Evolutionary conservation across 495 filamentous ascomycete genomes (phyloP), one percentile per base, ranked within the genome.

Genomic region (Annulohypoxylon nitens): DNA sequence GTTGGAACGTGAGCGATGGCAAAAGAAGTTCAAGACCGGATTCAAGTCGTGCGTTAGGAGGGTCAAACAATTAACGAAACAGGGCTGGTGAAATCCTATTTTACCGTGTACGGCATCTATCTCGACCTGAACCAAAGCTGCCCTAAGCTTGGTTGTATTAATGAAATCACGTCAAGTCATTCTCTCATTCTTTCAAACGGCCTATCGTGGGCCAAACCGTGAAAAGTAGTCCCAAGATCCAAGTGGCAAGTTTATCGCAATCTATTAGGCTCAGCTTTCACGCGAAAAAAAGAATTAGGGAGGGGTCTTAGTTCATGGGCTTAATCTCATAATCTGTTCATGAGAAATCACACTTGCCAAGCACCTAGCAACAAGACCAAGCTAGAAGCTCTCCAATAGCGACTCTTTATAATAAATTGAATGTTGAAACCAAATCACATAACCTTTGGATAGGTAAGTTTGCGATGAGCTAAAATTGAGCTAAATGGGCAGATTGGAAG

Each of bases 1-100:
- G 74, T 76, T 92, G 69, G 81, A 81, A 81, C 88, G 86, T 43
- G 82, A 90, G 82, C 85, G 93, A 67, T 93, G 91, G 88, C 82
- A 85, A 79, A 80, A 43, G 79, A 84, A 86, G 64, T 95, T 95
- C 78, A 88, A 85, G 83, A 78, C 78, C 26, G 90, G 88, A 12
- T 93, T 95, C 78, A 83, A 79, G 76, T 85, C 83, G 16, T 85
- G 88, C 41, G 82, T 91, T 23, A 67, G 60, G 36, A 85, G 90
- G 77, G 91, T 91, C 3, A 85, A 86, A 75, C 84, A 89, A 78
- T 85, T 95, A 83, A 90, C 85, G 75, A 84, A 80, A 71, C 90
- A 93, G 79, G 93, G 93, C 11, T 93, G 93, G 92, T 95, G 47
- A 64, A 18, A 57, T 55, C 23, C 23, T 3, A 16, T 41, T 59